Evolutionary conservation across 345 rosid species (phyloP), one percentile per base, ranked within the genome.

Genomic region (Noccaea caerulescens): DNA sequence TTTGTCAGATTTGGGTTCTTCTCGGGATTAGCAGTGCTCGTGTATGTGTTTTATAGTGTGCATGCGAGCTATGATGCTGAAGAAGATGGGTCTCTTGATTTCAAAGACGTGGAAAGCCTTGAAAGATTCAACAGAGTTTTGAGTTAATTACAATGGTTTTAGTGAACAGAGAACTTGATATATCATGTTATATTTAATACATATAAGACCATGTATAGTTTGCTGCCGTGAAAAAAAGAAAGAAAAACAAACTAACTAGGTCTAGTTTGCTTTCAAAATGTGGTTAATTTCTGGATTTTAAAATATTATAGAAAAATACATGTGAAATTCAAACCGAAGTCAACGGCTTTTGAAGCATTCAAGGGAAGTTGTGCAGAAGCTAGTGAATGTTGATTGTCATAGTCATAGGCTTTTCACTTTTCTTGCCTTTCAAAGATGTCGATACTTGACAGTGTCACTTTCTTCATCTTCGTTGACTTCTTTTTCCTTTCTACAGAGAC

Each of bases 21-120:
- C 63, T 85, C 97, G 0, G 97, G 63, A 1, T 55, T 86, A 11
- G 88, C 83, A 0, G 87, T 81, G 63, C 66, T 93, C 10, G 81
- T 88, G 3, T 93, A 93, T 64, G 79, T 93, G 4, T 76, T 90
- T 1, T 90, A 93, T 77, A 84, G 98, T 54, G 96, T 93, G 42
- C 98, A 93, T 78, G 88, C 96, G 11, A 93, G 98, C 81, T 84
- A 68, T 75, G 97, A 93, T 76, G 96, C 92, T 3, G 88, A 87
- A 79, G 84, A 62, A 32, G 83, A 81, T 2, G 84, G 82, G 36
- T 82, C 76, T 34, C 68, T 82, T 4, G 73, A 79, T 54, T 74
- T 56, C 64, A 87, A 88, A 83, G 77, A 77, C 47, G 80, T 68
- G 2, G 88, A 80, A 42, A 67, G 75, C 50, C 13, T 44, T 20